Conservation (phyloP, 768 basidiomycete species). For the Xerocomellus amylosporus region DNA sequence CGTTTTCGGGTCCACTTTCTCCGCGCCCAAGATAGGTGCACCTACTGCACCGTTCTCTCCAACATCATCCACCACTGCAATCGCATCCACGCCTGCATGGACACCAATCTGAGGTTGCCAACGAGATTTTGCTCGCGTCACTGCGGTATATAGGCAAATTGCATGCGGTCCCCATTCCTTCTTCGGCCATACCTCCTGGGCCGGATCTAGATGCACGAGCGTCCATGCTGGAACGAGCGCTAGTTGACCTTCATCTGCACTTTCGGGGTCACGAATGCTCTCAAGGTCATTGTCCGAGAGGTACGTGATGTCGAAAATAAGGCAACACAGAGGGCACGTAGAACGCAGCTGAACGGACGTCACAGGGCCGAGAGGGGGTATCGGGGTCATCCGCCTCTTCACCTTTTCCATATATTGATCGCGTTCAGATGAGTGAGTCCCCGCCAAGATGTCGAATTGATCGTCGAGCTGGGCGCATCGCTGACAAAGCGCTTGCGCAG, state of each 20-base stretch:
- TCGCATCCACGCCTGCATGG: background rate
- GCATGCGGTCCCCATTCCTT: background rate
- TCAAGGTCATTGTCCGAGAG: background rate
- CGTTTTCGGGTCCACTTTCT: background rate
- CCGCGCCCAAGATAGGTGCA: background rate
- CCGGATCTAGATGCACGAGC: background rate
- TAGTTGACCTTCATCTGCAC: background rate
- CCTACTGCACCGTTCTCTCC: background rate
- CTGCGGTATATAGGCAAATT: background rate
- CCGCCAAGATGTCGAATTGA: background rate
- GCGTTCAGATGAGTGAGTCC: background rate
- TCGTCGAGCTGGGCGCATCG: background rate
- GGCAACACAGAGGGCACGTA: background rate
- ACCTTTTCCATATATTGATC: background rate
- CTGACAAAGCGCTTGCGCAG: background rate
- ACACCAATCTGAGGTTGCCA: slow-evolving; percentile 5
- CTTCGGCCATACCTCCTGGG: background rate
- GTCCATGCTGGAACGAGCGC: background rate
- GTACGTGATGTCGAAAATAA: background rate
- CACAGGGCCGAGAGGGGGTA: background rate
- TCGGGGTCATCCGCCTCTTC: background rate
- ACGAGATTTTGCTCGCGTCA: background rate
- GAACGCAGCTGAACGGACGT: background rate
- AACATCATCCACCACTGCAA: background rate
- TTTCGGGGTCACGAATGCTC: background rate